Base-by-base conservation (phyloP, 2,329 filamentous ascomycete genomes). In the Penicillium crustosum region DNA sequence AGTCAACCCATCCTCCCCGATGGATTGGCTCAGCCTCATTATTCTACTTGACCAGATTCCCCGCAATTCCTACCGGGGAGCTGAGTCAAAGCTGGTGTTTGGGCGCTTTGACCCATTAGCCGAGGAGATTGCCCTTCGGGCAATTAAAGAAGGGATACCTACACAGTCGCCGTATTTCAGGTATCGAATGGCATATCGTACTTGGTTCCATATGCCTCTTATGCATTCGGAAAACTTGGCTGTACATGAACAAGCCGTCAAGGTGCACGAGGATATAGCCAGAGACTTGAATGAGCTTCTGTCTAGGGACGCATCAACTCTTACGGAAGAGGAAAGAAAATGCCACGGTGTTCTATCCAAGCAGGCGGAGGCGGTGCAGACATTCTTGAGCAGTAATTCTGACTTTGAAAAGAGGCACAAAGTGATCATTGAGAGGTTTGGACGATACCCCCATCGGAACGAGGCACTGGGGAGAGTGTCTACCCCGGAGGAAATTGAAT, bases 1-100 rank as follows among this genome's bases (percentile, higher is more conserved):
- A 17, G 43, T 66, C 7, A 62, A 62, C 36, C 55, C 58, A 10
- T 54, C 50, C 2, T 59, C 58, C 0, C 55, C 67, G 0, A 41
- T 63, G 6, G 54, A 59, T 8, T 69, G 66, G 67, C 72, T 89
- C 2, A 77, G 78, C 44, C 68, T 88, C 0, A 65, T 85, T 6
- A 63, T 89, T 2, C 76, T 89, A 2, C 78, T 89, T 2, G 86
- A 89, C 61, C 86, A 89, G 66, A 77, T 88, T 42, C 78, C 86
- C 0, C 81, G 86, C 2, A 88, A 89, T 66, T 78, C 83, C 61
- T 86, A 82, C 72, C 83, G 86, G 15, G 79, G 77, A 0, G 73
- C 75, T 0, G 71, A 83, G 25, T 69, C 76, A 3, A 68, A 62
- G 0, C 61, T 81, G 2, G 77, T 83, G 4, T 88, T 86, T 66